Evolutionary conservation across 495 filamentous ascomycete species (phyloP), one percentile per base, ranked within the genome.

Genomic region (Penicillium bialowiezense): DNA sequence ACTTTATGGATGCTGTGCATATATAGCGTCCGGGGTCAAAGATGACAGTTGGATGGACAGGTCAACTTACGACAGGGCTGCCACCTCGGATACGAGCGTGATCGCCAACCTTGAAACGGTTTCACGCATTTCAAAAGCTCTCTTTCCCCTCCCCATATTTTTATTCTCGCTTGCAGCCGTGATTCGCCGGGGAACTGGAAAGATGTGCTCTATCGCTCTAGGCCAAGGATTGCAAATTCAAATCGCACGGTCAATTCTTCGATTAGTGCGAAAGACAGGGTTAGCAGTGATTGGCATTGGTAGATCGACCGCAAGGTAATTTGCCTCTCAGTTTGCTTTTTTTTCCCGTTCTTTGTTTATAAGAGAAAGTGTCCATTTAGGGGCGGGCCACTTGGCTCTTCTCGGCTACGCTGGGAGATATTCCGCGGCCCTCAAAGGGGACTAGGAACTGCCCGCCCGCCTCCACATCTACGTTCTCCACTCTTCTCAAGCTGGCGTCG

Each of bases 51-150:
- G 12, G 47, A 41, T 51, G 10, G 41, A 51, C 24, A 20, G 33
- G 33, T 51, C 48, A 33, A 23, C 17, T 39, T 13, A 20, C 13
- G 18, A 19, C 32, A 19, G 33, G 32, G 21, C 32, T 34, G 29
- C 10, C 13, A 18, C 41, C 19, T 45, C 59, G 50, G 52, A 47
- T 49, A 47, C 40, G 28, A 34, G 34, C 56, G 52, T 54, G 61
- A 59, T 64, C 61, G 55, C 32, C 61, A 59, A n/a, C n/a, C n/a
- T n/a, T n/a, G n/a, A n/a, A 64, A 48, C 61, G 58, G 58, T 57
- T 56, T 59, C 53, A 50, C 52, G 50, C 58, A 62, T 52, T 40
- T 13, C 43, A 52, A 18, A 18, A 28, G 26, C 29, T 12, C 44
- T 29, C 35, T 48, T 24, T 33, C 23, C 21, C 21, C 13, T 18